phyloP scores from a whole-genome alignment of 768 basidiomycete species.

The Crucibulum laeve region DNA sequence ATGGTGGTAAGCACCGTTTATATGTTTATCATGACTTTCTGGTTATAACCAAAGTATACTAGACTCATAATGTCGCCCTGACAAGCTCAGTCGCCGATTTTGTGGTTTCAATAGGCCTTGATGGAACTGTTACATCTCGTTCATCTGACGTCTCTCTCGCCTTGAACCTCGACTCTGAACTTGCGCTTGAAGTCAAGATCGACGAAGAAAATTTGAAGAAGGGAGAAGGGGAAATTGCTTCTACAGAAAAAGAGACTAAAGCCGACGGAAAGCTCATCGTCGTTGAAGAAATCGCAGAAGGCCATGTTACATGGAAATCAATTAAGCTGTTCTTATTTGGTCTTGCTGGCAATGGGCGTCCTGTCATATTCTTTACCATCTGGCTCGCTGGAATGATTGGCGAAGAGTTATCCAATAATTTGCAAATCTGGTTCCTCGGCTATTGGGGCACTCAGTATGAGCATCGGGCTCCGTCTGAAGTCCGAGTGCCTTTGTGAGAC shows the following conservation, averaged over 20 bases:
- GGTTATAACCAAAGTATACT: background rate
- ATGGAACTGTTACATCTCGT: conserved; percentile 47
- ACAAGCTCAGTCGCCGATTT: conserved; percentile 46
- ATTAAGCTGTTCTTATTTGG: conserved; percentile 30
- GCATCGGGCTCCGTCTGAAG: conserved; percentile 23
- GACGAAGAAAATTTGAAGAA: conserved; percentile 12
- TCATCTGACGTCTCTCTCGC: background rate
- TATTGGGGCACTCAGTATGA: conserved; percentile 46
- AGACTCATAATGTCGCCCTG: conserved; percentile 49
- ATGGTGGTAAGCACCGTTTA: conserved; percentile 60
- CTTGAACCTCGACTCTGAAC: too few species aligned
- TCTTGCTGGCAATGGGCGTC: conserved; percentile 28
- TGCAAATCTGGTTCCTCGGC: conserved; percentile 36
- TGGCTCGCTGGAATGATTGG: conserved; percentile 18
- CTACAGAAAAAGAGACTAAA: background rate
- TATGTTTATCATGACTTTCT: too few species aligned
- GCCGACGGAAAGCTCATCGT: conserved; percentile 52
- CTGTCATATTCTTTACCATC: conserved; percentile 23
- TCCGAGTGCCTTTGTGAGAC: too few species aligned
- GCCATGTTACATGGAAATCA: conserved; percentile 48
- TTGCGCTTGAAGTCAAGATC: conserved; percentile 14
- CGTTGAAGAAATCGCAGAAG: conserved; percentile 54
- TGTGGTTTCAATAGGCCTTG: conserved; percentile 48
- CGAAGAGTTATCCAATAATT: conserved; percentile 14
- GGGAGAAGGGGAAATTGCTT: conserved; percentile 25